Base-by-base conservation (phyloP, 495 filamentous ascomycete species). In the Letharia columbiana region DNA sequence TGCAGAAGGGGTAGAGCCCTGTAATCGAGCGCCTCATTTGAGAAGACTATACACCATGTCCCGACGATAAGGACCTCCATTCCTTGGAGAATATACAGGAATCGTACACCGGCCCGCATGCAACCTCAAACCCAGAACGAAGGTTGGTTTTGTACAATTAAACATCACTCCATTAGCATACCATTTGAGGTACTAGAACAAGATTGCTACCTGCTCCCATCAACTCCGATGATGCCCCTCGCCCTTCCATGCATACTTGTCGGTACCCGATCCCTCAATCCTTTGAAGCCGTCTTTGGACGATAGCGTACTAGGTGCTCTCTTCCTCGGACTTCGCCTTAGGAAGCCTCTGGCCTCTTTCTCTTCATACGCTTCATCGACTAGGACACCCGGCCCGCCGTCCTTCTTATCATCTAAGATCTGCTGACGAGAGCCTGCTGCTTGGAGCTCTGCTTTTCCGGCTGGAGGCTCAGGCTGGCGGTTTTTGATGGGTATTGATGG, bases 371-470 rank as follows among this genome's bases (percentile, higher is more conserved):
- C 52, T 59, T 73, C 71, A 15, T 71, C 64, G 0, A 33, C 47
- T 15, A 73, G 61, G 8, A 71, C 69, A 23, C 62, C 28, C 15
- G 64, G 44, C 15, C 71, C 71, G 12, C 71, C 71, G 39, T 50
- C 67, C 15, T 62, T 62, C 31, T 69, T 41, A 49, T 71, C 69
- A 40, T 73, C 71, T 11, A 73, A 44, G 28, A 73, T 42, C 49
- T 73, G 71, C 61, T 73, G 71, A 60, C 71, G 71, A n/a, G 71
- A 73, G 20, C 69, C 65, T 58, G 69, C 67, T 9, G 71, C 69
- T 69, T 73, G 71, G 37, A 67, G 41, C 56, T 71, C 67, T 10
- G 69, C 71, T 61, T 73, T 73, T 42, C 71, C 71, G 23, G 42
- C n/a, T n/a, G 71, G 69, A 11, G 65, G 65, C 39, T 59, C 63